Evolutionary conservation across 306 rosid species (phyloP), one percentile per base, ranked within the genome.

Genomic region (Cicer pinnatifidum): DNA sequence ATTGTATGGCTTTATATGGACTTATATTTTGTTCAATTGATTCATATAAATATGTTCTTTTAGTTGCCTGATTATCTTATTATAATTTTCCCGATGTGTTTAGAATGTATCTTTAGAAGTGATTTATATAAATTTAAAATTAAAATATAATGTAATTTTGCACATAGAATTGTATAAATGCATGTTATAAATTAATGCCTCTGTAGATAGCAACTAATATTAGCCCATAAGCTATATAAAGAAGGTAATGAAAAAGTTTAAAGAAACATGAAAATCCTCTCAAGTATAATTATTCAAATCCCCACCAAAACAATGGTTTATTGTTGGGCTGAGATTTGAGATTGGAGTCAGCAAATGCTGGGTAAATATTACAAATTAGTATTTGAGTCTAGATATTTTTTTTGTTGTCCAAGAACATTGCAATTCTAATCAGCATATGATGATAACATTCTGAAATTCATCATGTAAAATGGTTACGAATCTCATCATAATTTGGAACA

Each of bases 11-110:
- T 44, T 52, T 33, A 40, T 11, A 75, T 45, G 9, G 70, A 57
- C 7, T 37, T 77, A 50, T 54, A 10, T 63, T 50, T 8, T 76
- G 7, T 72, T 69, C 17, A 57, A 61, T 69, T 69, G 53, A 19
- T 16, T 5, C n/a, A 5, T 40, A 19, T 16, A 3, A 40, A 12
- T 45, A 66, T 56, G 62, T 48, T 63, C 51, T 53, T 44, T 54
- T 37, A 47, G 62, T 69, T 70, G 20, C 64, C 50, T 62, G 11
- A 37, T 16, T 60, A 66, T 75, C 60, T 59, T 46, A n/a, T 23
- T 41, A 16, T 33, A 67, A 43, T 35, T 67, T 56, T 50, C 15
- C 3, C 38, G 7, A 65, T 37, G 37, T 73, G 40, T 58, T 58
- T n/a, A 47, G 47, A 15, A 13, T 11, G 46, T 61, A 72, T 35